Percentiles rank a stretch among this genome's conserved stretches.
phyloP scores from a whole-genome alignment of 2,329 filamentous ascomycete genomes.

The Ploettnerulaceae sp. region DNA sequence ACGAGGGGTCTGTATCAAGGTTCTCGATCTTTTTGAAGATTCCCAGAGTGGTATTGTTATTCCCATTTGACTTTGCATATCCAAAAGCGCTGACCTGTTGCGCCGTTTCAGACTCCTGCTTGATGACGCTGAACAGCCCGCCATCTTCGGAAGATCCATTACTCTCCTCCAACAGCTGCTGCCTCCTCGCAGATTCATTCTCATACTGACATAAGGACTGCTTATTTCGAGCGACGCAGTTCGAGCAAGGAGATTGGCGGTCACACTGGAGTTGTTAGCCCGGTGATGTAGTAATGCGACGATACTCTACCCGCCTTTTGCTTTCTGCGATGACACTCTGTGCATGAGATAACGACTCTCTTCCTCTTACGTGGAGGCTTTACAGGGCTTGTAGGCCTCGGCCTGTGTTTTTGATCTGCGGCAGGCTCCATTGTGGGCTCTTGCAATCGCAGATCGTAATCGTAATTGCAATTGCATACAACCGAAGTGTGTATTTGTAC shows the following conservation, averaged over 20 bases:
- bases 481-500: no score
- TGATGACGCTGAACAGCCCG: conserved; percentile 17
- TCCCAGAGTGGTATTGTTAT: conserved; percentile 49
- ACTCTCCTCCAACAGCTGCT: conserved; percentile 29
- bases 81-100: conserved; percentile 41
- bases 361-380: conserved; percentile 46
- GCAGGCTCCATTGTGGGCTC: conserved; percentile 7
- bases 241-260: conserved; percentile 53
- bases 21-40: conserved; percentile 52
- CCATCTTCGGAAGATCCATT: conserved; percentile 16
- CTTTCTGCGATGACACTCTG: conserved; percentile 60
- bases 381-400: conserved; percentile 15
- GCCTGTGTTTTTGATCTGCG: conserved; percentile 5
- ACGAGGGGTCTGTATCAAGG: conserved; percentile 34
- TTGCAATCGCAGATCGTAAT: conserved; percentile 6
- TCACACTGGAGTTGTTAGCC: conserved; percentile 45
- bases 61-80: conserved; percentile 44
- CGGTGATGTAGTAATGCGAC: no score
- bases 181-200: conserved; percentile 34
- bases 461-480: no score
- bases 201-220: conserved; percentile 54
- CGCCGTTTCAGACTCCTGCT: conserved; percentile 25
- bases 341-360: conserved; percentile 58
- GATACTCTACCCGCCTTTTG: conserved; percentile 34
- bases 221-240: conserved; percentile 54